A percentile compares a stretch with the other conserved stretches of the same genome.
Evolutionary conservation across 2,329 filamentous ascomycete species (phyloP).

Genomic region (Cladosporium sphaerospermum): DNA sequence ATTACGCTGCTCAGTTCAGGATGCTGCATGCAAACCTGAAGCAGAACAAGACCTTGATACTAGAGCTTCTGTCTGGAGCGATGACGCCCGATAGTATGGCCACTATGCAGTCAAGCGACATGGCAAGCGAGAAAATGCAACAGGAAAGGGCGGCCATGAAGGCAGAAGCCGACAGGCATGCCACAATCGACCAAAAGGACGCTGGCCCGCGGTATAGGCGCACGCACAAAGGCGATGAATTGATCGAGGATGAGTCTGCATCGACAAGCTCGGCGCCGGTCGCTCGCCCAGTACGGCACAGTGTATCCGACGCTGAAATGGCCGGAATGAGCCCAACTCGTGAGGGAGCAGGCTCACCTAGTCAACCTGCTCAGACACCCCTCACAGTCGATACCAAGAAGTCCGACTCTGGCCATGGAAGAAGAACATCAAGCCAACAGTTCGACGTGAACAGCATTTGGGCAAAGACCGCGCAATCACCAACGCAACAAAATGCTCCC

Average conservation of each 20-base stretch:
- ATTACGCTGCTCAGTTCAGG: constrained; percentile 61
- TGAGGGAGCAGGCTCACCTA: constrained; percentile 30
- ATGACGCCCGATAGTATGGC: constrained; percentile 71
- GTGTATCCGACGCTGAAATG: constrained; percentile 27
- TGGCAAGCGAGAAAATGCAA: constrained; percentile 87
- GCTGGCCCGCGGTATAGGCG: constrained; percentile 72
- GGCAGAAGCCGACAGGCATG: constrained; percentile 72
- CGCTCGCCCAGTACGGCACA: constrained; percentile 33
- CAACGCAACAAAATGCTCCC: constrained; percentile 38
- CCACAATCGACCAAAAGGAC: constrained; percentile 68
- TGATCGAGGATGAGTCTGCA: constrained; percentile 68
- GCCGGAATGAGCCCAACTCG: constrained; percentile 20
- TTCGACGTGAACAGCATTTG: constrained; percentile 87
- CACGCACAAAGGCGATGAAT: constrained; percentile 92
- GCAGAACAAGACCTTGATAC: constrained; percentile 72
- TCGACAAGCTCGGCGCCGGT: constrained; percentile 42
- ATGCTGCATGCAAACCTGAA: constrained; percentile 82
- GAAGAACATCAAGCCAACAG: constrained; percentile 22
- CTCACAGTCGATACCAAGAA: constrained; percentile 17
- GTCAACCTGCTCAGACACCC: constrained; percentile 15
- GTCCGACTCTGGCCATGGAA: neutral
- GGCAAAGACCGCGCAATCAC: constrained; percentile 68
- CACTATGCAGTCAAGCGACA: constrained; percentile 83
- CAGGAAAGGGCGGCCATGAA: constrained; percentile 69
- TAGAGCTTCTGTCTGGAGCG: constrained; percentile 65